Evolutionary conservation across 2,329 filamentous ascomycete species (phyloP), one percentile per base, ranked within the genome.

Genomic region (Mycosphaerella arachidis): DNA sequence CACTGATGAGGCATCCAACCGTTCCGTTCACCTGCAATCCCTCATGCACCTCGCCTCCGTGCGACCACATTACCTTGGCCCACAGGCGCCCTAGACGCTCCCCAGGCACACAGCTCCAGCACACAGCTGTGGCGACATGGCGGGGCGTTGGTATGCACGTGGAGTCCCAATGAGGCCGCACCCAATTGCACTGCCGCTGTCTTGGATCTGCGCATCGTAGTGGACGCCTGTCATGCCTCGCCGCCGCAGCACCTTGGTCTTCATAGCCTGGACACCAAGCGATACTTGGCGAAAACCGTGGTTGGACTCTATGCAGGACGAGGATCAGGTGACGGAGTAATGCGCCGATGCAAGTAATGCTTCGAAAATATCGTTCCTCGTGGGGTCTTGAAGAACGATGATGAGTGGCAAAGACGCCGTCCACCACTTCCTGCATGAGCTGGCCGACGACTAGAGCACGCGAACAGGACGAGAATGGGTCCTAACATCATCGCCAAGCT

Each of bases 1-100:
- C 24, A 10, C 35, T 33, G 56, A 60, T 33, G 56, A 60, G 61
- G 58, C 57, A 60, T 43, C 61, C 55, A 63, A 63, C 58, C 55
- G 31, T 33, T 31, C 37, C 57, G 40, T 33, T 31, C 35, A 40
- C 54, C 46, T 55, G 46, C 30, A 24, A 20, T 13, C 46, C 24
- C 46, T 31, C 54, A 33, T 60, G 60, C 53, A 59, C 57, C 53
- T 59, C 57, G 60, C 56, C 51, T 52, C 55, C 18, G 40, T 43
- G 40, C 40, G 18, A 43, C 40, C 40, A 56, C 55, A 46, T n/a
- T 40, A 37, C 31, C 48, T 56, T 56, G 54, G 43, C 13, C 12
- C 40, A 18, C 40, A 43, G 40, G 18, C 40, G 40, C 37, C 37
- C 37, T 6, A 35, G 8, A 30, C 31, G 20, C 40, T 56, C 43